Percentiles rank a stretch among this genome's conserved stretches.
Evolutionary conservation across 192 early-diverging fungal genomes (phyloP).

Genomic region (Rhizophagus sp.): DNA sequence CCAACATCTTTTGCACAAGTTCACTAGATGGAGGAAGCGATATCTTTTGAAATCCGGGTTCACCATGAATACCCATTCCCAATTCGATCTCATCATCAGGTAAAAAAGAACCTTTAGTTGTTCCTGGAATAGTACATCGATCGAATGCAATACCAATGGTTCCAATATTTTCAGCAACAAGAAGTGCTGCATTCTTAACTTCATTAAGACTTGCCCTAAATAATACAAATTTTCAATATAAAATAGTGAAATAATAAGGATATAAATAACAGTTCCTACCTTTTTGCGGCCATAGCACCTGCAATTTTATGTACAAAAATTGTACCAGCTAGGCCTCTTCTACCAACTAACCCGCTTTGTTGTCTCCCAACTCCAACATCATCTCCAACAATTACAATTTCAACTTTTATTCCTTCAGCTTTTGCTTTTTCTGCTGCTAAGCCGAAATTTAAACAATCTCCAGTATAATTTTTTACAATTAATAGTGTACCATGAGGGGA

Average conservation of each 20-base stretch:
- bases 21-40: constrained; percentile 47
- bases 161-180: constrained; percentile 62
- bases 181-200: constrained; percentile 56
- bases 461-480: constrained; percentile 89
- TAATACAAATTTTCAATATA: neutral
- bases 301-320: constrained; percentile 80
- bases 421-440: constrained; percentile 79
- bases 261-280: constrained; percentile 37
- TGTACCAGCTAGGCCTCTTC: constrained; percentile 79
- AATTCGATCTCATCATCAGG: constrained; percentile 60
- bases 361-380: constrained; percentile 77
- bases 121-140: constrained; percentile 74
- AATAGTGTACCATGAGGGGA: constrained; percentile 70
- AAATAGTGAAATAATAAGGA: neutral
- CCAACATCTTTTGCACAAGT: constrained; percentile 56
- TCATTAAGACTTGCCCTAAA: constrained; percentile 53
- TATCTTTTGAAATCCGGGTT: constrained; percentile 69
- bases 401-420: constrained; percentile 65
- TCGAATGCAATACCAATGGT: constrained; percentile 80
- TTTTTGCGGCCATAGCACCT: constrained; percentile 67
- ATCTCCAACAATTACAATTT: constrained; percentile 79
- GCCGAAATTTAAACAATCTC: constrained; percentile 79
- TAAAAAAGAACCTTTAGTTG: constrained; percentile 53
- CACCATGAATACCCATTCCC: constrained; percentile 83
- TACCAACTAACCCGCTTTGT: constrained; percentile 66